Conservation (phyloP, 495 filamentous ascomycete genomes). For the Acidiella bohemica region DNA sequence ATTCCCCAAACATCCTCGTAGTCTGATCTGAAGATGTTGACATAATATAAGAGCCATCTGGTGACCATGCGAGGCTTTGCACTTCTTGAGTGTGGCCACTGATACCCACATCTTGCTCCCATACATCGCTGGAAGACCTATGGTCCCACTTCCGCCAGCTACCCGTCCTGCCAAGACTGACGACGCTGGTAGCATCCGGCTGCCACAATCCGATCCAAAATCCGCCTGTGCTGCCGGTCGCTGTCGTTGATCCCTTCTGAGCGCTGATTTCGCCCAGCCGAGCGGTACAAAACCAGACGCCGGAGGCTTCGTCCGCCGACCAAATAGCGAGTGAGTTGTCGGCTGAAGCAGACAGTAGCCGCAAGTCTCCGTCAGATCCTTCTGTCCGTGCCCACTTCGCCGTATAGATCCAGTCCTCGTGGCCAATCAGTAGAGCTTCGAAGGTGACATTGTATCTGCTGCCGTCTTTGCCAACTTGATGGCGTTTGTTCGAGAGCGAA, state of each 20-base stretch:
- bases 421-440: constrained; percentile 85
- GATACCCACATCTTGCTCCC: constrained; percentile 63
- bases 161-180: constrained; percentile 77
- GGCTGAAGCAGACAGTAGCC: constrained; percentile 80
- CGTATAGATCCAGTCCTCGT: constrained; percentile 97
- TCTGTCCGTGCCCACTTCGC: constrained; percentile 50
- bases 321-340: constrained; percentile 92
- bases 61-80: constrained; percentile 72
- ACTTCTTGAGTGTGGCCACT: constrained; percentile 73
- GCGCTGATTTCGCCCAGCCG: constrained; percentile 85
- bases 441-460: constrained; percentile 70
- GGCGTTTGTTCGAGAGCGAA: constrained; percentile 73
- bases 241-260: constrained; percentile 87
- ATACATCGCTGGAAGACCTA: constrained; percentile 42
- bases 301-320: constrained; percentile 67
- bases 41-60: constrained; percentile 68
- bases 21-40: constrained; percentile 89
- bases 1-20: constrained; percentile 79
- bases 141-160: constrained; percentile 79
- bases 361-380: constrained; percentile 35
- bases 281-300: constrained; percentile 75
- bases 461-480: constrained; percentile 46
- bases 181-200: constrained; percentile 56
- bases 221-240: constrained; percentile 86
- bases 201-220: constrained; percentile 96